Percentiles rank a stretch among this genome's conserved stretches.
Evolutionary conservation across 2,329 filamentous ascomycete species (phyloP).

Genomic region (Ceratocystis smalleyi): DNA sequence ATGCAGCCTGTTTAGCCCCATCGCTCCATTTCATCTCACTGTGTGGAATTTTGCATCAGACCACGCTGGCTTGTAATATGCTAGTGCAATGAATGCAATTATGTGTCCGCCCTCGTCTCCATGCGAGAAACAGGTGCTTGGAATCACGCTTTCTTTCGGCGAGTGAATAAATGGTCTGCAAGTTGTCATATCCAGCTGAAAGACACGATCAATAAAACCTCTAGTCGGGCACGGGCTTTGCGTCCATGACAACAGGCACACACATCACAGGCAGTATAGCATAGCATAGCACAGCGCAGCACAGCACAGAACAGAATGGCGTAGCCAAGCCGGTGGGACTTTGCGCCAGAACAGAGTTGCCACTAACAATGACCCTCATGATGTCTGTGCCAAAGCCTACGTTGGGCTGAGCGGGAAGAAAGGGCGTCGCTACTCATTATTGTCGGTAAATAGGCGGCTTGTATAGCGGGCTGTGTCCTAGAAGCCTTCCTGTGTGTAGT

Average conservation of each 20-base stretch:
- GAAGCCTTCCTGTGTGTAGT: background rate
- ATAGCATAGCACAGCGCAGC: background rate
- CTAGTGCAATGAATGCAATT: no score
- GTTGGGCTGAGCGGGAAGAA: background rate
- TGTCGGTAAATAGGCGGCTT: no score
- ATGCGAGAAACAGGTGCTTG: no score
- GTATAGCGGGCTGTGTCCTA: background rate
- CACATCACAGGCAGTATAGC: background rate
- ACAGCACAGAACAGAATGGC: background rate
- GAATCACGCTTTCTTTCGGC: background rate
- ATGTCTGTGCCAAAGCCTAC: background rate
- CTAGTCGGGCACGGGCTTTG: background rate
- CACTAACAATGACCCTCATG: background rate
- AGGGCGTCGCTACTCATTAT: no score
- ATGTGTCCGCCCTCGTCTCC: no score
- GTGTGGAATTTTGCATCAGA: no score
- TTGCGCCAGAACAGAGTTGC: background rate
- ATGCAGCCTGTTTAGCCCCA: background rate
- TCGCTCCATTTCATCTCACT: no score
- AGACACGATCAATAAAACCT: background rate
- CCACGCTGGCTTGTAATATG: no score
- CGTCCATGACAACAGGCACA: background rate
- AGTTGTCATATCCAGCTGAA: background rate
- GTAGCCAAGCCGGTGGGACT: background rate
- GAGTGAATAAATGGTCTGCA: constrained; percentile 1